Evolutionary conservation across 768 basidiomycete species (phyloP), one percentile per base, ranked within the genome.

Genomic region (Asterophora lycoperdoides): DNA sequence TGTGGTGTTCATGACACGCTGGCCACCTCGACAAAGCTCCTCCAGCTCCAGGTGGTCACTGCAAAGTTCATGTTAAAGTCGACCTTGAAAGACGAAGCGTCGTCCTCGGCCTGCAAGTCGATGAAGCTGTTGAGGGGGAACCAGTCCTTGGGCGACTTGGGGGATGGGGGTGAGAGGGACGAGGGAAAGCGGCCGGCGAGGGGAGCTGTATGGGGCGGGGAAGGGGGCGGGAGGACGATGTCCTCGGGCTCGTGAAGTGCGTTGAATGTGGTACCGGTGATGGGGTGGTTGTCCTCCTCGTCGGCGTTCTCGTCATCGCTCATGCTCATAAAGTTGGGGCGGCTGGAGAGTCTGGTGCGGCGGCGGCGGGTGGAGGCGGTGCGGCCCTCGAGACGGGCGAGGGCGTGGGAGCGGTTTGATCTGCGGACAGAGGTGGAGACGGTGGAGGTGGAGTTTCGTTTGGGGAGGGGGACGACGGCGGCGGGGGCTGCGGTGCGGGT

Each of bases 291-390:
- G n/a, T n/a, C n/a, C n/a, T n/a, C n/a, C n/a, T 56, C 67, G 8
- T 65, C 71, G 4, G 75, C 76, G 41, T 77, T 77, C 18, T 83
- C 83, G 51, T 84, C 82, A 55, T 86, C 84, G 44, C 70, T 76
- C 74, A 83, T 77, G 67, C 71, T 80, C 79, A 84, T 85, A 56
- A 85, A 85, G 60, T 84, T 83, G 45, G 55, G n/a, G n/a, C n/a
- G n/a, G n/a, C n/a, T n/a, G n/a, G n/a, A n/a, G n/a, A n/a, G 23
- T 58, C 41, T 67, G 62, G 11, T 51, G 46, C 45, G 33, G 37
- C 58, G 48, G 54, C 49, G 26, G 51, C 60, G 5, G 51, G 56
- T 26, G n/a, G 55, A 46, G 29, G 58, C 44, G 48, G 62, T 63
- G 28, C 76, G 75, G 13, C 84, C 84, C 54, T 86, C 85, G 19